Evolutionary conservation across 2,329 filamentous ascomycete species (phyloP).

Genomic region (Eutypa lata): DNA sequence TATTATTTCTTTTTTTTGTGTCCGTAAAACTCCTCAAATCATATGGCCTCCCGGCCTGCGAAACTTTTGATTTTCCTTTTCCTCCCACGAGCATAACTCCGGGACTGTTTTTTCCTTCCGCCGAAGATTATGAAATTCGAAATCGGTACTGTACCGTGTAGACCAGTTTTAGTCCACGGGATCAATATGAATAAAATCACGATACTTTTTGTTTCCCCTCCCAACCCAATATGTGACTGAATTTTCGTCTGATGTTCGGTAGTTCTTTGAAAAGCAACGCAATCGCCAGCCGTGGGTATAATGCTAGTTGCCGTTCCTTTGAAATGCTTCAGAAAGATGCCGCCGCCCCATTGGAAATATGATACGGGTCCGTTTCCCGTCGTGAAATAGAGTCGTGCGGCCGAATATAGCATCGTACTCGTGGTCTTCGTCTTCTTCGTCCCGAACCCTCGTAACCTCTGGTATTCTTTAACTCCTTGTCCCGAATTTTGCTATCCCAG

Average conservation of each 20-base stretch:
- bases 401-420: neutral
- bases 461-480: neutral
- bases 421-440: neutral
- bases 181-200: neutral
- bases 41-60: neutral
- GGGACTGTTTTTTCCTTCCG: neutral
- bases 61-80: neutral
- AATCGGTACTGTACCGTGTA: neutral
- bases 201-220: neutral
- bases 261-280: neutral
- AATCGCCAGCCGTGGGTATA: neutral
- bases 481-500: neutral
- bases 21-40: neutral
- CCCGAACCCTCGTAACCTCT: neutral
- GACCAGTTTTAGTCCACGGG: neutral
- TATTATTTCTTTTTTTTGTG: neutral
- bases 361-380: neutral
- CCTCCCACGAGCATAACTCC: neutral
- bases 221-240: neutral
- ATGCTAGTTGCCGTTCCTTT: neutral
- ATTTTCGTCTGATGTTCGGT: neutral
- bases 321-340: neutral
- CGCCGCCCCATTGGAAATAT: neutral
- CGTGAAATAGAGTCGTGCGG: neutral
- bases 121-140: neutral